Percentiles rank a stretch among this genome's conserved stretches.
phyloP scores from a whole-genome alignment of 148 eudicot species.

The Persicaria maculosa region DNA sequence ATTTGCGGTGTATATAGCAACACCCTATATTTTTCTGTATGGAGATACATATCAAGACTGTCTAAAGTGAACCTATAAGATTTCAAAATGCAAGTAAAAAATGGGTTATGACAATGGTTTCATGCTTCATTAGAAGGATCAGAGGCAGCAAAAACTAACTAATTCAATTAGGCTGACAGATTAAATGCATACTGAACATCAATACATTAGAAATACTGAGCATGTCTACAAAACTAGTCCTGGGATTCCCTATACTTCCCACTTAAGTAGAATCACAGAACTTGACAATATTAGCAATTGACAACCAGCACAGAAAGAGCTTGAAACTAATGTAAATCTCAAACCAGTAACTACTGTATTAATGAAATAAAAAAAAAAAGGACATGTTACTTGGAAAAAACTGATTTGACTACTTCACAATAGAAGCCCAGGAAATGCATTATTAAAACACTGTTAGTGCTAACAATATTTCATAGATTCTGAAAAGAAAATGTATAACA shows the following conservation, averaged over 20 bases:
- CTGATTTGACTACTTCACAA: neutral
- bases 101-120: neutral
- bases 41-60: neutral
- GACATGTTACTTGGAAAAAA: neutral
- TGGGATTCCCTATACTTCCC: neutral
- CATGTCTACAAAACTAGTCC: neutral
- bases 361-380: neutral
- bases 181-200: neutral
- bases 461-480: neutral
- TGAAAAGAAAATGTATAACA: neutral
- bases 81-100: neutral
- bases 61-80: neutral
- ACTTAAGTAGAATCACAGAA: neutral
- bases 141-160: neutral
- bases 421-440: neutral
- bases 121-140: neutral
- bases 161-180: neutral
- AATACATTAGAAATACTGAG: neutral
- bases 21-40: no score
- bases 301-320: neutral
- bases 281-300: neutral
- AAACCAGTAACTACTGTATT: neutral
- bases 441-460: neutral
- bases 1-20: no score
- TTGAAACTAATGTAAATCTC: neutral